Base-by-base conservation (phyloP, 2,329 filamentous ascomycete genomes). In the Paraconiothyrium sp. region DNA sequence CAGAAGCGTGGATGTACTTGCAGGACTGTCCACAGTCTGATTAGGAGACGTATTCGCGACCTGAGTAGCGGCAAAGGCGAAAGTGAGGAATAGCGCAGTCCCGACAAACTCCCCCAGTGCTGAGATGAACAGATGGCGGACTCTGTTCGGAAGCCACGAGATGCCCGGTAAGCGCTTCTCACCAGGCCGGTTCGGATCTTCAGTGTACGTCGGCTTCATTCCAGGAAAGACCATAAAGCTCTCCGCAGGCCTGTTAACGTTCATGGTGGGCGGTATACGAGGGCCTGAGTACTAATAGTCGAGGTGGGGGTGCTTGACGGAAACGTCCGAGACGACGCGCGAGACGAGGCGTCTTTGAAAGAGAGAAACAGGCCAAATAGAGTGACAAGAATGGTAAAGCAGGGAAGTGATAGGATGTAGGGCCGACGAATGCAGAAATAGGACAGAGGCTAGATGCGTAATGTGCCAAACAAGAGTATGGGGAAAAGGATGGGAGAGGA, bases 51-150 rank as follows among this genome's bases (percentile, higher is more conserved):
- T 77, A 49, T 79, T 79, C 46, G 77, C 77, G 27, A 79, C 76
- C 46, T 78, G 74, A 2, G 77, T 79, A 30, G 69, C 78, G 13
- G 74, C 73, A 56, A 79, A 80, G 8, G 77, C 77, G 51, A 79
- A 79, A 70, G 78, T 80, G 2, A 80, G 64, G 66, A 80, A 80
- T 61, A 79, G 65, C 41, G 74, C 77, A 1, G 78, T 80, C 43
- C 78, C 78, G 4, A 78, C 70, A 48, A 78, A 76, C 48, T 80
- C 78, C 24, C 82, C 83, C 20, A 81, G 59, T 75, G 81, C 81
- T 58, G 81, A 79, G 61, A 84, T 75, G 67, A 83, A 70, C 58
- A 84, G 73, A 67, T 83, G 80, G 60, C 76, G 75, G 47, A 69
- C 54, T 58, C 69, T 71, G 66, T 83, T 82, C 5, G 82, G 80